phyloP scores from a whole-genome alignment of 1,284 basidiomycete species.

The Tremellales sp. region DNA sequence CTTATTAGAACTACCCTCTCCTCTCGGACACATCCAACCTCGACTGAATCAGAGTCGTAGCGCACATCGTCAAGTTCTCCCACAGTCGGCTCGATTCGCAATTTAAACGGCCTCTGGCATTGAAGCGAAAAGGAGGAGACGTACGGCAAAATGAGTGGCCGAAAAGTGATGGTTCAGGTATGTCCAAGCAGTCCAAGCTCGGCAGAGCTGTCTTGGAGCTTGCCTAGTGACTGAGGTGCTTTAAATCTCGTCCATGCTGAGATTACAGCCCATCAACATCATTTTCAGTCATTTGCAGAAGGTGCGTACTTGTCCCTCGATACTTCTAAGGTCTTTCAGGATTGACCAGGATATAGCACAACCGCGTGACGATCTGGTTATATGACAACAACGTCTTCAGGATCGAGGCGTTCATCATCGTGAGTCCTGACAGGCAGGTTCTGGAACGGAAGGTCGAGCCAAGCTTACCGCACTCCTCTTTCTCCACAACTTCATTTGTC shows the following conservation, averaged over 20 bases:
- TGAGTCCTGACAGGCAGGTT: too few species aligned
- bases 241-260: neutral
- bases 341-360: slow-evolving; percentile 66
- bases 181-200: too few species aligned
- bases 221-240: neutral
- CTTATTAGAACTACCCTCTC: too few species aligned
- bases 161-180: slow-evolving; percentile 97
- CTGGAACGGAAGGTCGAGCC: too few species aligned
- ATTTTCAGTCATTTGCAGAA: slow-evolving; percentile 97
- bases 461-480: too few species aligned
- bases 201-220: too few species aligned
- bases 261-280: slow-evolving; percentile 68
- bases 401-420: slow-evolving; percentile 93
- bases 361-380: slow-evolving; percentile 88
- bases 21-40: too few species aligned
- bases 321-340: neutral
- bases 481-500: too few species aligned
- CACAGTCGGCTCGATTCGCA: too few species aligned
- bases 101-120: too few species aligned
- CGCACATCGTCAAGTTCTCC: too few species aligned
- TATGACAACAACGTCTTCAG: slow-evolving; percentile 97
- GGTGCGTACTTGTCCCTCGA: slow-evolving; percentile 23
- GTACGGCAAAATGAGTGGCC: slow-evolving; percentile 68
- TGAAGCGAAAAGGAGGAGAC: slow-evolving; percentile 1
- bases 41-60: too few species aligned